A percentile compares a stretch with the other conserved stretches of the same genome.
These are phyloP conservation scores for Perilla frutescens DNA, from an alignment of 257 asterid genomes.

Conservation along the genomic window DNA sequence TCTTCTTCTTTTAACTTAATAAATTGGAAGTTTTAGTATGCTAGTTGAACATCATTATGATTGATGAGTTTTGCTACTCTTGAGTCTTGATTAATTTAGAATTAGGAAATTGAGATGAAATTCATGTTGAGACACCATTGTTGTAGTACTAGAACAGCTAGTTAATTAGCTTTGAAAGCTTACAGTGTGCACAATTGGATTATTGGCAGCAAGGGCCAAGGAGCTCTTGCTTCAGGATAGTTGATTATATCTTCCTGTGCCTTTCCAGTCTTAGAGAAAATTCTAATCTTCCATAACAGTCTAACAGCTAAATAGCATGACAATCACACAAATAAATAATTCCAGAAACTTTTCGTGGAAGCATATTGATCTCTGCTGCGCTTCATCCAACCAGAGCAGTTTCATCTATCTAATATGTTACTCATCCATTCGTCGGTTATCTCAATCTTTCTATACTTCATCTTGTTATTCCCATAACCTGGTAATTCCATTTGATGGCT, in stretches of 20 bases:
- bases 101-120: neutral
- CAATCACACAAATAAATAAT: neutral
- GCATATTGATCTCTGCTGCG: neutral
- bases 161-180: conserved; percentile 4
- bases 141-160: neutral
- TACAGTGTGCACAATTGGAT: neutral
- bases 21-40: neutral
- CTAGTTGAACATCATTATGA: neutral
- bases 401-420: conserved; percentile 1
- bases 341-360: neutral
- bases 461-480: conserved; percentile 16
- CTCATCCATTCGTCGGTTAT: neutral
- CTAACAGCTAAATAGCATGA: conserved; percentile 2
- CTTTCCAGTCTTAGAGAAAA: conserved; percentile 5
- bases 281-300: neutral
- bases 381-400: neutral
- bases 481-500: conserved; percentile 10
- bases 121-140: neutral
- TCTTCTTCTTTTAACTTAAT: conserved; percentile 4
- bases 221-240: conserved; percentile 13
- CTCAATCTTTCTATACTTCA: neutral
- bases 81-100: neutral
- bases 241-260: neutral
- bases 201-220: neutral
- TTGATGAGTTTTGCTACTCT: neutral